These are phyloP conservation scores for Pythium scleroteichum DNA, from an alignment of 352 stramenopile species.

Conservation along the genomic window DNA sequence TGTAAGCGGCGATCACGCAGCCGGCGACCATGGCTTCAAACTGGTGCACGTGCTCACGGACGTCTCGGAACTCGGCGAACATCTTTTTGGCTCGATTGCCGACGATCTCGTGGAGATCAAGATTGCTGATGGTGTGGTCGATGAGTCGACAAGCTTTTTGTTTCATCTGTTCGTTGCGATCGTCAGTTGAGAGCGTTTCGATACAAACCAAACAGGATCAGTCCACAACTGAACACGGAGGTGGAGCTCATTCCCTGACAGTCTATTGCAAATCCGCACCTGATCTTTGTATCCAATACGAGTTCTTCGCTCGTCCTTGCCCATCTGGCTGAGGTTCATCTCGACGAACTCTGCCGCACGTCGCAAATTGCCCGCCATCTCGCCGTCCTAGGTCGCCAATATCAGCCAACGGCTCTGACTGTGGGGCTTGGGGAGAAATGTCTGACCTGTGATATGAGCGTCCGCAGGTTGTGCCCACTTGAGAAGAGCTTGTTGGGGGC, in stretches of 20 bases:
- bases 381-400: constrained; percentile 54
- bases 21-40: constrained; percentile 92
- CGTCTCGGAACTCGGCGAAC: constrained; percentile 96
- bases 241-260: neutral
- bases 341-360: constrained; percentile 92
- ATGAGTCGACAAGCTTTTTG: constrained; percentile 88
- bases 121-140: constrained; percentile 92
- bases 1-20: constrained; percentile 86
- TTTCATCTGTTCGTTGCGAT: constrained; percentile 82
- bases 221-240: neutral
- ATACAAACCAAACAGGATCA: neutral
- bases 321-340: constrained; percentile 97
- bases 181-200: constrained; percentile 1
- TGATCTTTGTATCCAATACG: constrained; percentile 97
- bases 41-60: constrained; percentile 95
- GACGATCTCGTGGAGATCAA: constrained; percentile 95
- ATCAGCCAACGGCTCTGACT: neutral
- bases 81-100: constrained; percentile 94
- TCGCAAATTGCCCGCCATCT: constrained; percentile 84
- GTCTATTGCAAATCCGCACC: constrained; percentile 38
- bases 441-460: constrained; percentile 88
- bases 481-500: constrained; percentile 95
- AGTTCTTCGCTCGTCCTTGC: constrained; percentile 95
- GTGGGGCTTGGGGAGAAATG: too few species aligned
- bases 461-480: constrained; percentile 94